These are phyloP conservation scores for Brettanomyces sp. DNA, from an alignment of 805 yeast genomes.

Conservation along the genomic window DNA sequence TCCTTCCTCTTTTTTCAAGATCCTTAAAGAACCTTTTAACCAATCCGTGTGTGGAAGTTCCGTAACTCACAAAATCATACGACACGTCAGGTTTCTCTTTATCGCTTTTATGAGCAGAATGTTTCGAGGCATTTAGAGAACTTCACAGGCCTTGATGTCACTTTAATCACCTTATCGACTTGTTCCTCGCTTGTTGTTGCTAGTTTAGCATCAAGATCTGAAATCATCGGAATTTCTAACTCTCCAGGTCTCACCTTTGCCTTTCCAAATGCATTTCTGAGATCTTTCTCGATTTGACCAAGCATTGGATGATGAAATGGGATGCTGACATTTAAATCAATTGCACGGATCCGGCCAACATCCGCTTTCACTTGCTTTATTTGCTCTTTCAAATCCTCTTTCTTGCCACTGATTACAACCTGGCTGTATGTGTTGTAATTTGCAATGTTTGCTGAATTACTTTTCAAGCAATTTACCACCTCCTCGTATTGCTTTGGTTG, in stretches of 20 bases:
- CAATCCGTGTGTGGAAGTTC: slow-evolving; percentile 20
- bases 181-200: slow-evolving; percentile 12
- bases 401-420: slow-evolving; percentile 24
- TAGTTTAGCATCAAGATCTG: slow-evolving; percentile 21
- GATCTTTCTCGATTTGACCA: slow-evolving; percentile 17
- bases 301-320: slow-evolving; percentile 28
- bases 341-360: slow-evolving; percentile 13
- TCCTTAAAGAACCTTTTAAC: slow-evolving; percentile 17
- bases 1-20: slow-evolving; percentile 5
- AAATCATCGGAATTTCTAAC: slow-evolving; percentile 19
- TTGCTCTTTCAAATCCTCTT: slow-evolving; percentile 9
- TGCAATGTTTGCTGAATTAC: slow-evolving; percentile 16
- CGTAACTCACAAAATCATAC: slow-evolving; percentile 21
- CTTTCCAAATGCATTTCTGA: slow-evolving; percentile 9
- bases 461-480: slow-evolving; percentile 8
- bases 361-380: slow-evolving; percentile 8
- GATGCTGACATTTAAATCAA: slow-evolving; percentile 22
- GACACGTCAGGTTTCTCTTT: slow-evolving; percentile 1
- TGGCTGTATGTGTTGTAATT: slow-evolving; percentile 27
- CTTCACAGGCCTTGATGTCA: slow-evolving; percentile 24
- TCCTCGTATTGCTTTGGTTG: slow-evolving; percentile 14
- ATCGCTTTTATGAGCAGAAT: slow-evolving; percentile 3
- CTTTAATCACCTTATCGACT: slow-evolving; percentile 19
- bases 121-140: slow-evolving; percentile 24
- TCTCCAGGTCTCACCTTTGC: background rate